phyloP scores from a whole-genome alignment of 169 alveolate genomes.

The Cryptosporidium meleagridis region DNA sequence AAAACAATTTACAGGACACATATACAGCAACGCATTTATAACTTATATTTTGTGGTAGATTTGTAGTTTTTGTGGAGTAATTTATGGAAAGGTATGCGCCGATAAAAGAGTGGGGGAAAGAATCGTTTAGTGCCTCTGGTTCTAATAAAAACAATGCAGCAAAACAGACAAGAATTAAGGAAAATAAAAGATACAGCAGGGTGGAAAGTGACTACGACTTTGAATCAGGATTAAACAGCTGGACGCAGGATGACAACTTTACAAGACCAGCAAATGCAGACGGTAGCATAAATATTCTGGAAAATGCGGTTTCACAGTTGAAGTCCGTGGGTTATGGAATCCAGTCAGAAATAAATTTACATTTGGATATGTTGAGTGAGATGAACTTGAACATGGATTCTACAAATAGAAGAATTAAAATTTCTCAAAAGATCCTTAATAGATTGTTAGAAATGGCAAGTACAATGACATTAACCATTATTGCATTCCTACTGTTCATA shows the following conservation, averaged over 20 bases:
- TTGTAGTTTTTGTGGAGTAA: background rate
- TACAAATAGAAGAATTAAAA: slow-evolving; percentile 39
- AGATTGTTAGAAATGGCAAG: slow-evolving; percentile 61
- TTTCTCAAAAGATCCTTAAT: slow-evolving; percentile 34
- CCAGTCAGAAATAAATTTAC: slow-evolving; percentile 56
- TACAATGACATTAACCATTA: slow-evolving; percentile 45
- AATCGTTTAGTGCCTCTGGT: slow-evolving; percentile 11
- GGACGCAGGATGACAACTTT: slow-evolving; percentile 6
- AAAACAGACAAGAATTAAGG: slow-evolving; percentile 10
- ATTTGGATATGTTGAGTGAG: slow-evolving; percentile 42
- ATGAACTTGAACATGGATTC: slow-evolving; percentile 51
- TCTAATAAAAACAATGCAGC: background rate
- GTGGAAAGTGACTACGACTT: slow-evolving; percentile 22
- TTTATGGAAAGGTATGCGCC: slow-evolving; percentile 38
- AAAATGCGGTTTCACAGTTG: slow-evolving; percentile 46
- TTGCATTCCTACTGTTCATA: slow-evolving; percentile 45
- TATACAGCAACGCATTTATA: background rate
- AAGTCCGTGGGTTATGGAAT: slow-evolving; percentile 67
- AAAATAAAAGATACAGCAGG: slow-evolving; percentile 30
- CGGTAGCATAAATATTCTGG: slow-evolving; percentile 24
- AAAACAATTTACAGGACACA: background rate
- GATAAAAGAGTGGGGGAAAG: slow-evolving; percentile 24
- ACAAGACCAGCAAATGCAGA: slow-evolving; percentile 19
- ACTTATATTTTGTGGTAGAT: background rate
- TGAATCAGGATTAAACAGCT: slow-evolving; percentile 23